Percentiles rank a stretch among this genome's conserved stretches.
These are phyloP conservation scores for Fusarium musae DNA, from an alignment of 2,329 filamentous ascomycete species.

Conservation along the genomic window DNA sequence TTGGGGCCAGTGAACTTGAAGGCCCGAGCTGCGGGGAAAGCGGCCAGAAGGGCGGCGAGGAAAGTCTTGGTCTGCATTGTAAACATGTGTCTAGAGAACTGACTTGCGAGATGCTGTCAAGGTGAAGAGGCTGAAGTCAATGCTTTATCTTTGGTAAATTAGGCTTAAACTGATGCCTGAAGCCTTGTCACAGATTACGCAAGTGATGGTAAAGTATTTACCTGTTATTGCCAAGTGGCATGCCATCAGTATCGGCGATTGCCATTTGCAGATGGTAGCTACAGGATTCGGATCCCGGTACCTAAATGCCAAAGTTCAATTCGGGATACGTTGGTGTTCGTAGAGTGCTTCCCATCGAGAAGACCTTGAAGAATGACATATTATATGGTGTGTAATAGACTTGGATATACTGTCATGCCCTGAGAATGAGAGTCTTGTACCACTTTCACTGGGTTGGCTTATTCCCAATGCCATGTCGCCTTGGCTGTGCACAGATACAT, in stretches of 20 bases:
- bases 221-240: background rate
- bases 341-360: too few relatives aligned
- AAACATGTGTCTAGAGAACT: too few relatives aligned
- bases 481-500: background rate
- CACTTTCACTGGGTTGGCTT: background rate
- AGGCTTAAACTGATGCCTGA: background rate
- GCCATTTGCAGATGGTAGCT: background rate
- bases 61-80: background rate
- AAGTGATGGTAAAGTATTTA: background rate
- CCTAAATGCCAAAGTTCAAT: background rate
- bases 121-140: too few relatives aligned
- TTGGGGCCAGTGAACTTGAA: slow-evolving; percentile 5
- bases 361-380: background rate
- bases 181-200: background rate
- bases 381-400: too few relatives aligned
- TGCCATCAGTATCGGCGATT: background rate
- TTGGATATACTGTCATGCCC: background rate
- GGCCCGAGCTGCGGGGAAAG: background rate
- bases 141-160: background rate
- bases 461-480: background rate
- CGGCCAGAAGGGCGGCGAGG: background rate
- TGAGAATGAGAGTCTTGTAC: background rate
- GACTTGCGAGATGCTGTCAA: background rate
- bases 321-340: background rate
- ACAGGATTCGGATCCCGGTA: background rate